A percentile compares a stretch with the other conserved stretches of the same genome.
Evolutionary conservation across 495 filamentous ascomycete genomes (phyloP).

Genomic region (Daldinia concentrica): DNA sequence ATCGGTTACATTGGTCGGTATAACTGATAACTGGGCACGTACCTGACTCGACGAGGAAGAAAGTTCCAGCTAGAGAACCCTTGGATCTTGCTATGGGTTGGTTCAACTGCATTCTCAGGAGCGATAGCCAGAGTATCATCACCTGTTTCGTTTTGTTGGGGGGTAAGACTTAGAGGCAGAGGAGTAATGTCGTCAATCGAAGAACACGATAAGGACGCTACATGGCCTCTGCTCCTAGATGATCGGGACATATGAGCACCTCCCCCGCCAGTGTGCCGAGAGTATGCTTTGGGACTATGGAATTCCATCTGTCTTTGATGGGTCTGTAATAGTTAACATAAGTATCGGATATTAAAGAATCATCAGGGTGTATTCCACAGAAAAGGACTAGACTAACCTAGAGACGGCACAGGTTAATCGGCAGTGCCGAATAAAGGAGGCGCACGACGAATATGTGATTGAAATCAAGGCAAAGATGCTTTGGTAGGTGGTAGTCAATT

Average conservation of each 20-base stretch:
- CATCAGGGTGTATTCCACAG: neutral
- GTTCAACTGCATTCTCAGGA: neutral
- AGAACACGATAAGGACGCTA: slow-evolving; percentile 30
- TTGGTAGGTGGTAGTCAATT: neutral
- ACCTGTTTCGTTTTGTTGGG: slow-evolving; percentile 12
- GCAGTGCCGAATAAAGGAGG: neutral
- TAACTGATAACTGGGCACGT: neutral
- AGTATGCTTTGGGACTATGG: slow-evolving; percentile 32
- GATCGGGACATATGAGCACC: slow-evolving; percentile 23
- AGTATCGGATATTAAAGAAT: neutral
- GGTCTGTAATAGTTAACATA: neutral
- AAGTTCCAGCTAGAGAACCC: slow-evolving; percentile 12
- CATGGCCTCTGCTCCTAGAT: slow-evolving; percentile 19
- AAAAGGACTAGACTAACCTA: neutral
- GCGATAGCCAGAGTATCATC: slow-evolving; percentile 1
- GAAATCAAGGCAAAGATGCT: neutral
- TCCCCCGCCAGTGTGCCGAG: slow-evolving; percentile 29
- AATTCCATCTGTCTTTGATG: neutral
- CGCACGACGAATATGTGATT: slow-evolving; percentile 3
- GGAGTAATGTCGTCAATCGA: slow-evolving; percentile 30
- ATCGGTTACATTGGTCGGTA: neutral
- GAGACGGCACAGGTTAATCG: neutral
- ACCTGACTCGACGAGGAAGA: slow-evolving; percentile 27
- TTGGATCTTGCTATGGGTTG: slow-evolving; percentile 13
- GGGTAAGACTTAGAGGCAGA: slow-evolving; percentile 16